phyloP scores from a whole-genome alignment of 129 eudicot species.

The Pittosporum tobira region DNA sequence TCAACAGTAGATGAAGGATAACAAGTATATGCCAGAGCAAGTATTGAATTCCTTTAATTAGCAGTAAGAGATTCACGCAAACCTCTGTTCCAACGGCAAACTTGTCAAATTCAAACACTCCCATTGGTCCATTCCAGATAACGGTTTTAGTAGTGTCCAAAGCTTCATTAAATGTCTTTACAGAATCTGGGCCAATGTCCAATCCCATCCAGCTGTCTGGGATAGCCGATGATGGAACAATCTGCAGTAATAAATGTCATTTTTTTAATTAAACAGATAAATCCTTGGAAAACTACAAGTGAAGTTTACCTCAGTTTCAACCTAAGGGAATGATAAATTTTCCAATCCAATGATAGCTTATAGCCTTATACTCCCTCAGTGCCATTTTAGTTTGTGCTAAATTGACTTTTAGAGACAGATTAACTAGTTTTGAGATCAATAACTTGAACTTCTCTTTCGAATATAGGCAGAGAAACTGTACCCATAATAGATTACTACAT shows the following conservation, averaged over 20 bases:
- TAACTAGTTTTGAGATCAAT: too few relatives aligned
- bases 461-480: too few relatives aligned
- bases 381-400: too few relatives aligned
- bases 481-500: too few relatives aligned
- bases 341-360: too few relatives aligned
- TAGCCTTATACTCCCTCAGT: too few relatives aligned
- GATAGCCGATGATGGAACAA: slow-evolving; percentile 51
- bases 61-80: slow-evolving; percentile 10
- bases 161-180: slow-evolving; percentile 55
- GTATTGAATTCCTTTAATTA: background rate
- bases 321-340: too few relatives aligned
- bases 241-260: slow-evolving; percentile 24
- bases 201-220: slow-evolving; percentile 81
- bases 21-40: background rate
- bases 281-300: background rate
- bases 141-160: slow-evolving; percentile 52
- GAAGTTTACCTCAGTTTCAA: too few relatives aligned
- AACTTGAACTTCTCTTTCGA: too few relatives aligned
- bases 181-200: slow-evolving; percentile 62
- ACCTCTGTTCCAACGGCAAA: slow-evolving; percentile 69
- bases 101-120: slow-evolving; percentile 53
- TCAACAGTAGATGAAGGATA: background rate
- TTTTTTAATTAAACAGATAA: background rate
- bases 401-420: too few relatives aligned
- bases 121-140: slow-evolving; percentile 64